Evolutionary conservation across 2,329 filamentous ascomycete species (phyloP).

Genomic region (Lecanosticta acicola): DNA sequence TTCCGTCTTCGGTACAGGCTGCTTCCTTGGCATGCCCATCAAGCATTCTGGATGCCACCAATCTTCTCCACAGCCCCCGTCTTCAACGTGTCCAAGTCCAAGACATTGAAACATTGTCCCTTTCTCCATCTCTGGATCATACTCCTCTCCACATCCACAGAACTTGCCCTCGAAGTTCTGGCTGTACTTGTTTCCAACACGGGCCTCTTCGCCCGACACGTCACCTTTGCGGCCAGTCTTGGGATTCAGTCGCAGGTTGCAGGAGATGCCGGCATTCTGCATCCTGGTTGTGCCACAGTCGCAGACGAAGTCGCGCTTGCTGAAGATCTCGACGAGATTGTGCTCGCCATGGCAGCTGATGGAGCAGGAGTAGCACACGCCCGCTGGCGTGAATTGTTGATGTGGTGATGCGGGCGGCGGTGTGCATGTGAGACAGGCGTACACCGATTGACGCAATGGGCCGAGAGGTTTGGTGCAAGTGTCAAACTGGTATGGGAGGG

Average conservation of each 20-base stretch:
- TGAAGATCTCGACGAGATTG: conserved; percentile 89
- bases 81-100: conserved; percentile 71
- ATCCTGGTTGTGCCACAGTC: conserved; percentile 89
- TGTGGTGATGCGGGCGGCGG: conserved; percentile 62
- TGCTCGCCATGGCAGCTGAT: conserved; percentile 96
- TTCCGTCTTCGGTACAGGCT: conserved; percentile 35
- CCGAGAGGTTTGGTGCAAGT: conserved; percentile 88
- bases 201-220: conserved; percentile 69
- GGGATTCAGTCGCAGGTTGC: conserved; percentile 67
- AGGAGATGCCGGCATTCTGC: conserved; percentile 59
- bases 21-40: conserved; percentile 69
- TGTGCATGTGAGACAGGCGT: conserved; percentile 90
- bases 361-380: conserved; percentile 93
- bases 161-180: conserved; percentile 93
- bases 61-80: conserved; percentile 89
- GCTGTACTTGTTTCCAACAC: conserved; percentile 78
- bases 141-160: conserved; percentile 82
- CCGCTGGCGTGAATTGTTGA: conserved; percentile 66
- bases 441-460: conserved; percentile 78
- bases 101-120: conserved; percentile 98
- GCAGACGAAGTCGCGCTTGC: conserved; percentile 90
- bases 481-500: conserved; percentile 91
- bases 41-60: conserved; percentile 97
- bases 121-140: conserved; percentile 82
- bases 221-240: conserved; percentile 68